Evolutionary conservation across 2,329 filamentous ascomycete species (phyloP).

Genomic region (Talaromyces marneffei): DNA sequence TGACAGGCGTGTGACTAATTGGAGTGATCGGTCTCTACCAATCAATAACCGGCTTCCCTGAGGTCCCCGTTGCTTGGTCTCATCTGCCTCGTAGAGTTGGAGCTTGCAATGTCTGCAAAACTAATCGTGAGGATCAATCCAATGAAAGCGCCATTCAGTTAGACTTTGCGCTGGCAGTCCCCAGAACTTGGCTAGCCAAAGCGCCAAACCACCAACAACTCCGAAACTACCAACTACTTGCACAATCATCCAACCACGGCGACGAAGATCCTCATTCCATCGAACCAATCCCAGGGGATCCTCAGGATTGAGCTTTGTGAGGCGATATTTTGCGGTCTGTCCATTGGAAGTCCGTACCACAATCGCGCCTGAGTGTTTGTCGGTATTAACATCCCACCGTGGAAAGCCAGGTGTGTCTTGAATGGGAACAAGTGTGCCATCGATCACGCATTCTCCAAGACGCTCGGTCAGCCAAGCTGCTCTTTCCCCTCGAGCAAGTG

Average conservation of each 20-base stretch:
- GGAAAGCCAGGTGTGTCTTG: slow-evolving; percentile 33
- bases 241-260: slow-evolving; percentile 60
- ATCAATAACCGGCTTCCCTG: neutral
- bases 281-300: slow-evolving; percentile 76
- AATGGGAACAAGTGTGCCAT: slow-evolving; percentile 56
- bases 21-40: neutral
- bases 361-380: slow-evolving; percentile 22
- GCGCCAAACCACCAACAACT: slow-evolving; percentile 64
- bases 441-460: slow-evolving; percentile 61
- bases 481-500: slow-evolving; percentile 56
- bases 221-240: slow-evolving; percentile 70
- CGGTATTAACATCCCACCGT: slow-evolving; percentile 21
- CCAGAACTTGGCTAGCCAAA: slow-evolving; percentile 52
- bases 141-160: slow-evolving; percentile 14
- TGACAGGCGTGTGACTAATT: neutral
- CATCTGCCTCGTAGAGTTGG: neutral
- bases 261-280: slow-evolving; percentile 60
- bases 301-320: slow-evolving; percentile 47
- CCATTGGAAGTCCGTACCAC: slow-evolving; percentile 23
- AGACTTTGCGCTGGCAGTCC: slow-evolving; percentile 10
- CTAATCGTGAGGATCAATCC: slow-evolving; percentile 11
- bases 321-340: slow-evolving; percentile 29
- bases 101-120: neutral
- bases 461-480: slow-evolving; percentile 64
- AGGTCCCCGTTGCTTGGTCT: neutral